Evolutionary conservation across 345 rosid species (phyloP).

Genomic region (Syzygium aromaticum): DNA sequence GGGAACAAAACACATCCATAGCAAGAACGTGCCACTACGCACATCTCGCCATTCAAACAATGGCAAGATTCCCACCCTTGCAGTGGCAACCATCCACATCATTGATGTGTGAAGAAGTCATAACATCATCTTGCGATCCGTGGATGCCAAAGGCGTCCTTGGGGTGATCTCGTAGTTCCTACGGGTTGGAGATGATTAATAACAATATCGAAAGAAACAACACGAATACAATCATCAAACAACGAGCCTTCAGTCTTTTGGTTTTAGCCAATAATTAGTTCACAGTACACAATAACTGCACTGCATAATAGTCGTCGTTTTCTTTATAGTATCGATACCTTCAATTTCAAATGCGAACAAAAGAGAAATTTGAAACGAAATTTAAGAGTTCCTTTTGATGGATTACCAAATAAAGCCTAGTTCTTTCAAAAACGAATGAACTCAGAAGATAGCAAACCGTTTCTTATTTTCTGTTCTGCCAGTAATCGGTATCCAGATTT

Average conservation of each 20-base stretch:
- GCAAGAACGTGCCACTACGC: background rate
- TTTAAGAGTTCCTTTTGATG: background rate
- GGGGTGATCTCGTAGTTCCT: too few species aligned
- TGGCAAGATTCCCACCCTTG: background rate
- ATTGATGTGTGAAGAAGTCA: background rate
- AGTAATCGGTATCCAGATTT: slow-evolving; percentile 13
- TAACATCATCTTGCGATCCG: rapidly evolving
- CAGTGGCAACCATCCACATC: background rate
- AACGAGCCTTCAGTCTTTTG: rapidly evolving
- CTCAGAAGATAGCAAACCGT: background rate
- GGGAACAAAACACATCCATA: background rate
- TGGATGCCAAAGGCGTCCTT: too few species aligned
- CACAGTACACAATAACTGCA: background rate
- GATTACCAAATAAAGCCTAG: background rate
- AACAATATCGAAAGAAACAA: background rate
- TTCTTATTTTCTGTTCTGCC: background rate
- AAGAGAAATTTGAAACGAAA: background rate
- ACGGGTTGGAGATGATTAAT: too few species aligned
- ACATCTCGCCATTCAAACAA: background rate
- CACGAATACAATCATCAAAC: background rate
- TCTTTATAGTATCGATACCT: background rate
- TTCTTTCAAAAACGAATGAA: background rate
- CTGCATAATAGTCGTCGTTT: rapidly evolving
- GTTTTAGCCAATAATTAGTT: background rate
- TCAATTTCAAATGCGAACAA: rapidly evolving